phyloP scores from a whole-genome alignment of 257 asterid genomes.

The Salvia rosmarinus region DNA sequence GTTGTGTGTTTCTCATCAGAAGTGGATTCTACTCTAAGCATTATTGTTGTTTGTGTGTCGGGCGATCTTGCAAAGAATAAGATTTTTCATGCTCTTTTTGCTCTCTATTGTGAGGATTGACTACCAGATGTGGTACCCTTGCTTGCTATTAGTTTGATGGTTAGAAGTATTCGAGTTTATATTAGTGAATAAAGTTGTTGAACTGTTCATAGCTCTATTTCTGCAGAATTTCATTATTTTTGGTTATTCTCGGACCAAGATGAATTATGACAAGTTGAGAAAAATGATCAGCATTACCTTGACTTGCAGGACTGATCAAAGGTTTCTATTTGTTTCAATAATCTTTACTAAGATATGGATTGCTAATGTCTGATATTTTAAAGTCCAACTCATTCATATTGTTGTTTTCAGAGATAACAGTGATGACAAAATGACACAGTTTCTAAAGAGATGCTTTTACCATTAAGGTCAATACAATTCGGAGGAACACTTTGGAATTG shows the following conservation, averaged over 20 bases:
- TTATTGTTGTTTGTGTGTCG: slow-evolving; percentile 85
- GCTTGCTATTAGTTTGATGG: background rate
- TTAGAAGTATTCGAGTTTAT: too few relatives aligned
- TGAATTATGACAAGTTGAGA: too few relatives aligned
- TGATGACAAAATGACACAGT: slow-evolving; percentile 72
- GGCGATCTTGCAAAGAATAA: slow-evolving; percentile 97
- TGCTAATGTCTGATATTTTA: background rate
- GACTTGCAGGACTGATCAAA: too few relatives aligned
- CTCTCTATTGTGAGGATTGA: slow-evolving; percentile 80
- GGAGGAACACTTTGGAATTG: slow-evolving; percentile 65
- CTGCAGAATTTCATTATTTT: too few relatives aligned
- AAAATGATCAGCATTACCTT: too few relatives aligned
- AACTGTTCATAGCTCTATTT: too few relatives aligned
- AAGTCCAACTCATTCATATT: slow-evolving; percentile 19
- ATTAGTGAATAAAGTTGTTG: too few relatives aligned
- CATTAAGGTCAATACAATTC: slow-evolving; percentile 83
- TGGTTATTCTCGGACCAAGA: too few relatives aligned
- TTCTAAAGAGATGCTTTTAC: slow-evolving; percentile 74
- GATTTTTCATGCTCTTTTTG: slow-evolving; percentile 94
- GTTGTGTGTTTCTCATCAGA: background rate
- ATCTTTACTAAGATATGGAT: background rate
- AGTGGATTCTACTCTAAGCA: slow-evolving; percentile 55
- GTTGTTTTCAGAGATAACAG: slow-evolving; percentile 56
- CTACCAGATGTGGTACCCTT: slow-evolving; percentile 68
- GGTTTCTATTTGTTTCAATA: too few relatives aligned